Evolutionary conservation across 2,329 filamentous ascomycete species (phyloP).

Genomic region (Fusarium incarnatum): DNA sequence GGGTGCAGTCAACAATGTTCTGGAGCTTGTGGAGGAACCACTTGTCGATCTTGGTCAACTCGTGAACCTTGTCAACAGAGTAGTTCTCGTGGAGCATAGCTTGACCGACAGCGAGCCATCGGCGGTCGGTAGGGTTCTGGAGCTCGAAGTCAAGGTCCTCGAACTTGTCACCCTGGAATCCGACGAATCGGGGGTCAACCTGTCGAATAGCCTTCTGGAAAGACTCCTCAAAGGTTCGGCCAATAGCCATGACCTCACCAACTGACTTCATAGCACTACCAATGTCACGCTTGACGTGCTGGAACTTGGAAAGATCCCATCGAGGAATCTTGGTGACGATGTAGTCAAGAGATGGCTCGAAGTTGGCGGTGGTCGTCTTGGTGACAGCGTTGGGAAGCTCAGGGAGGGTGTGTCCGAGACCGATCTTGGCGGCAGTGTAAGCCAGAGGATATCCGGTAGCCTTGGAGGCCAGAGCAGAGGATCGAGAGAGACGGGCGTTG

Average conservation of each 20-base stretch:
- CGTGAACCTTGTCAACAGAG: constrained; percentile 89
- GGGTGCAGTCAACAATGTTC: constrained; percentile 93
- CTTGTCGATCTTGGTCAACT: constrained; percentile 98
- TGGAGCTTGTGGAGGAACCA: constrained; percentile 99
- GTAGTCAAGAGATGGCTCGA: constrained; percentile 96
- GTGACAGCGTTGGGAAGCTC: constrained; percentile 98
- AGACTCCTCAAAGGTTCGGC: constrained; percentile 97
- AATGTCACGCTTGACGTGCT: constrained; percentile 97
- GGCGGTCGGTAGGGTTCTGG: constrained; percentile 91
- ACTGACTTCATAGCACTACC: constrained; percentile 99
- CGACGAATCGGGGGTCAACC: constrained; percentile 90
- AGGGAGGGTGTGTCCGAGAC: constrained; percentile 92
- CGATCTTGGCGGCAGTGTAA: constrained; percentile 98
- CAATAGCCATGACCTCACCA: constrained; percentile 99
- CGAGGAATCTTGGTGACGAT: constrained; percentile 98
- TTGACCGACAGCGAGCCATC: constrained; percentile 97
- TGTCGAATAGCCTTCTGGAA: constrained; percentile 99
- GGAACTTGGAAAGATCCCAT: constrained; percentile 99
- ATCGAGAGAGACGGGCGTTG: constrained; percentile 97
- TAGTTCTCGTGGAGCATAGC: constrained; percentile 98
- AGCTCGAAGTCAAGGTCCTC: constrained; percentile 92
- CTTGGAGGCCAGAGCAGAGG: constrained; percentile 96
- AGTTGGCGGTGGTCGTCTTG: constrained; percentile 98
- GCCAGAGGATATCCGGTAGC: constrained; percentile 97
- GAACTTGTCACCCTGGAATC: constrained; percentile 96